These are phyloP conservation scores for Bolboschoenoplectus hybrid DNA, from an alignment of 202 grass and related monocot genomes.

Conservation along the genomic window DNA sequence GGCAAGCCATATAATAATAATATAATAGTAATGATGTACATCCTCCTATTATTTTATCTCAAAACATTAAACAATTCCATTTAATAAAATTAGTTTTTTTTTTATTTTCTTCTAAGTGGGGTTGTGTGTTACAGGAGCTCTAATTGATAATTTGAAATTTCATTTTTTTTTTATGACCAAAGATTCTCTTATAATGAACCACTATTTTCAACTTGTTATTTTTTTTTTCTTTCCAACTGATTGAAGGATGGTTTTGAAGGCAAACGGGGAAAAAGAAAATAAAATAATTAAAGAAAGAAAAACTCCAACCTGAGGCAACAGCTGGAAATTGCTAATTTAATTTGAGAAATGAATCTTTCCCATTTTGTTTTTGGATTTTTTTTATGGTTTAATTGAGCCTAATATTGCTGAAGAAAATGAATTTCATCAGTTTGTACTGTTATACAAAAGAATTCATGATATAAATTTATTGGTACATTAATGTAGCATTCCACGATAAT, in stretches of 20 bases:
- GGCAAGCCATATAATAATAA: constrained; percentile 12
- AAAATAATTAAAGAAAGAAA: background rate
- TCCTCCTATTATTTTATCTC: constrained; percentile 18
- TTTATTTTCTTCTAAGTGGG: constrained; percentile 13
- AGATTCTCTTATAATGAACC: background rate
- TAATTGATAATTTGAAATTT: constrained; percentile 7
- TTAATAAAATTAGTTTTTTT: background rate
- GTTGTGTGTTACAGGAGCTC: background rate
- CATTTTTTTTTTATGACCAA: background rate
- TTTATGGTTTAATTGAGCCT: background rate
- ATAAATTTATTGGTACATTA: no score
- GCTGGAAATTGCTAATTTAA: constrained; percentile 27
- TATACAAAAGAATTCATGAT: no score
- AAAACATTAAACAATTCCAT: background rate
- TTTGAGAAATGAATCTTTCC: background rate
- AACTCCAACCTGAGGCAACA: constrained; percentile 1
- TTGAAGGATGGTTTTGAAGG: constrained; percentile 21
- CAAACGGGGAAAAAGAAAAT: background rate
- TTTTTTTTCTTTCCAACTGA: constrained; percentile 10
- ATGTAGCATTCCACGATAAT: background rate
- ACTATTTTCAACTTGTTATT: background rate
- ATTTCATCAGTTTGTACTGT: background rate
- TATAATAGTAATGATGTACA: background rate
- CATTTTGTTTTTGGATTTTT: background rate
- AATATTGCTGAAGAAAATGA: background rate